phyloP scores from a whole-genome alignment of 345 rosid species.

The Atalantia buxifolia region DNA sequence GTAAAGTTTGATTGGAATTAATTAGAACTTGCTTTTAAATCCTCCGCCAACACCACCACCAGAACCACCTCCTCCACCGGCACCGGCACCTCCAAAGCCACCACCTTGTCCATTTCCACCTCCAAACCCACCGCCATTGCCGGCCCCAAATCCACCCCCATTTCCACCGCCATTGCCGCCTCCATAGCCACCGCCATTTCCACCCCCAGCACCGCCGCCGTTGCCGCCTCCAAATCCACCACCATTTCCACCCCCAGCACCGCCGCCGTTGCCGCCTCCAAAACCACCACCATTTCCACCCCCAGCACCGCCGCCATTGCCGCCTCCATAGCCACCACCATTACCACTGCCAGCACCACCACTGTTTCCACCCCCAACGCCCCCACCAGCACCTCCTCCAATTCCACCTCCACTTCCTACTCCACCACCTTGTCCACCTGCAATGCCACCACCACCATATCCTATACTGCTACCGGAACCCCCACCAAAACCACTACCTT shows the following conservation, averaged over 20 bases:
- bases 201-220: too few species aligned
- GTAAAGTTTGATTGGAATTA: not conserved
- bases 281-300: not conserved
- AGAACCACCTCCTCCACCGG: too few species aligned
- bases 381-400: constrained; percentile 2
- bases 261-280: not conserved
- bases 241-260: not conserved
- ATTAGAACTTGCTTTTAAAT: not conserved
- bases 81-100: constrained; percentile 3
- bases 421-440: too few species aligned
- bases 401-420: not conserved
- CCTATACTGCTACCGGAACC: not conserved
- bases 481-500: constrained; percentile 13
- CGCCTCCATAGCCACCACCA: not conserved
- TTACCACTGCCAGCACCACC: not conserved
- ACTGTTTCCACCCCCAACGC: constrained; percentile 12
- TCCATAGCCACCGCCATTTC: not conserved
- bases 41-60: constrained; percentile 3
- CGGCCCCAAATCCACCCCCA: too few species aligned
- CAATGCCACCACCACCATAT: not conserved
- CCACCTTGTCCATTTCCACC: constrained; percentile 15
- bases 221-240: constrained; percentile 9
- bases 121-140: not conserved
- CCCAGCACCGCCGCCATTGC: not conserved
- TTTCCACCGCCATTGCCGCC: constrained; percentile 3